phyloP scores from a whole-genome alignment of 768 basidiomycete genomes.

The Austroboletus eburneus region DNA sequence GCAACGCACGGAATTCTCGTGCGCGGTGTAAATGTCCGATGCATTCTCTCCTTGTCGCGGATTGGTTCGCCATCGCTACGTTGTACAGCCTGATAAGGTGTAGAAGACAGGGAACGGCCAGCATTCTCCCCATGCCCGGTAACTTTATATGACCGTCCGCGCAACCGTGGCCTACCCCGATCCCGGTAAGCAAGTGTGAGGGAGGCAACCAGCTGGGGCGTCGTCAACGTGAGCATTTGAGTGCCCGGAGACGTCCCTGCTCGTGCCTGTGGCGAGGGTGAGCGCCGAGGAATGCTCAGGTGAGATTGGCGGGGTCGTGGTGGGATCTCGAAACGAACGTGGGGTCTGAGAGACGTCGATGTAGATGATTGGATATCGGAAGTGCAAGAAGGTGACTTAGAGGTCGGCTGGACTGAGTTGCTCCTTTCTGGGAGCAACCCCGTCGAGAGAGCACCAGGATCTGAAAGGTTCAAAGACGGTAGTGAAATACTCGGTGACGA shows the following conservation, averaged over 20 bases:
- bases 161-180: slow-evolving; percentile 14
- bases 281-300: slow-evolving; percentile 18
- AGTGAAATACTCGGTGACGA: slow-evolving; percentile 22
- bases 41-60: slow-evolving; percentile 5
- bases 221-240: slow-evolving; percentile 22
- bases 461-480: slow-evolving; percentile 17
- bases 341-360: slow-evolving; percentile 9
- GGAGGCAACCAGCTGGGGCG: slow-evolving; percentile 31
- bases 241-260: slow-evolving; percentile 7
- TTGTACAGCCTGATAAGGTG: slow-evolving; percentile 1
- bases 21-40: not conserved
- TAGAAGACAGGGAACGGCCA: slow-evolving; percentile 7
- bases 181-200: slow-evolving; percentile 27
- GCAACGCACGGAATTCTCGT: slow-evolving; percentile 13
- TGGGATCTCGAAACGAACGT: slow-evolving; percentile 23
- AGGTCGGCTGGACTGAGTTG: not conserved
- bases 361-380: slow-evolving; percentile 2
- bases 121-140: slow-evolving; percentile 7
- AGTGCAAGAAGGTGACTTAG: not conserved
- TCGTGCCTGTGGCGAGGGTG: slow-evolving; percentile 20
- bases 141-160: slow-evolving; percentile 12
- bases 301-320: slow-evolving; percentile 5
- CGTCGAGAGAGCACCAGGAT: not conserved
- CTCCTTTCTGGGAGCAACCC: not conserved
- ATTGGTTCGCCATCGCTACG: not conserved